These are phyloP conservation scores for Cerrena zonata DNA, from an alignment of 1,284 basidiomycete species.

Conservation along the genomic window DNA sequence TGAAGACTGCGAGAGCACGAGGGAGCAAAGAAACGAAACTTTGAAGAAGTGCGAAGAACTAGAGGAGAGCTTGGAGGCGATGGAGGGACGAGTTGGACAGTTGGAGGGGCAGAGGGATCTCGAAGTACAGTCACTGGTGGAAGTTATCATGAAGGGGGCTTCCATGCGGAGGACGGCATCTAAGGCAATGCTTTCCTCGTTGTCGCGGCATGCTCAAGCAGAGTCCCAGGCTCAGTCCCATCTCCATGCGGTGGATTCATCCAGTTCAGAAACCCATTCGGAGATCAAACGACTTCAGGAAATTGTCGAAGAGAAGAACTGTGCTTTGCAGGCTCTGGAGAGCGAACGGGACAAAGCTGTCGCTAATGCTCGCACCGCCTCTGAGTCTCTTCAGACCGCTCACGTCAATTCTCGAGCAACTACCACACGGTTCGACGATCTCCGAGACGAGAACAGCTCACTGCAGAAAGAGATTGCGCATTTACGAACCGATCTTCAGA, in stretches of 20 bases:
- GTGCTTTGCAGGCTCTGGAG: background rate
- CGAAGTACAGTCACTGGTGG: conserved; percentile 28
- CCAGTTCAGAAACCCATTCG: background rate
- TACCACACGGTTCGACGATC: conserved; percentile 3
- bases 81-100: conserved; percentile 36
- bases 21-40: conserved; percentile 62
- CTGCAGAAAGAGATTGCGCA: conserved; percentile 15
- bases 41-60: conserved; percentile 35
- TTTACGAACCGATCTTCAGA: conserved; percentile 19
- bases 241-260: background rate
- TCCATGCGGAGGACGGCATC: background rate
- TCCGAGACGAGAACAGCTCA: conserved; percentile 12
- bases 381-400: conserved; percentile 30
- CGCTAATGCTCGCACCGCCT: conserved; percentile 18
- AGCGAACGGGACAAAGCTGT: background rate
- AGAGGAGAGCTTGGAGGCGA: conserved; percentile 48
- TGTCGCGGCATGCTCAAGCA: background rate
- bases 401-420: conserved; percentile 17
- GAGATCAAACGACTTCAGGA: background rate
- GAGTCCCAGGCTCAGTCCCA: background rate
- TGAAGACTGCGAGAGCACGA: conserved; percentile 69
- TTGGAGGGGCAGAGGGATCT: conserved; percentile 14
- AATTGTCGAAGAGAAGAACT: background rate
- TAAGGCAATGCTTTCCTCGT: background rate
- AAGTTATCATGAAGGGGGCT: conserved; percentile 4